A percentile compares a stretch with the other conserved stretches of the same genome.
Evolutionary conservation across 345 rosid species (phyloP).

Genomic region (Barbarea vulgaris): DNA sequence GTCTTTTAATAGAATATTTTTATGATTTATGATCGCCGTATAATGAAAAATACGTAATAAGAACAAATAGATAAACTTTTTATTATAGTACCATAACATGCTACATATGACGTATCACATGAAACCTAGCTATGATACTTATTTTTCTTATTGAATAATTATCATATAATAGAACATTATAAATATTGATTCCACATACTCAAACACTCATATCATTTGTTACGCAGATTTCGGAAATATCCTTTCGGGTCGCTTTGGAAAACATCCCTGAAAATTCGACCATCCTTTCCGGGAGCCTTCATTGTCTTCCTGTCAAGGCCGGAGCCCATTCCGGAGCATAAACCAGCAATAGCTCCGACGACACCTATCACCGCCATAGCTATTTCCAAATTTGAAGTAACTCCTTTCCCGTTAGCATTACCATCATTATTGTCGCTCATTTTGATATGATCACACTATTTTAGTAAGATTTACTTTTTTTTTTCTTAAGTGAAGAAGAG

Average conservation of each 20-base stretch:
- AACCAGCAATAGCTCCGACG: slow-evolving; percentile 16
- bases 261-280: slow-evolving; percentile 3
- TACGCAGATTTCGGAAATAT: slow-evolving; percentile 32
- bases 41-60: background rate
- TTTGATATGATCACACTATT: no score
- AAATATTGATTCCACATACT: background rate
- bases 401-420: background rate
- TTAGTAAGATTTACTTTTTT: no score
- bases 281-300: slow-evolving; percentile 36
- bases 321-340: background rate
- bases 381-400: background rate
- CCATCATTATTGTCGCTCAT: slow-evolving; percentile 15
- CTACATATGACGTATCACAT: slow-evolving; percentile 9
- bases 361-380: slow-evolving; percentile 2
- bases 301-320: background rate
- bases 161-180: background rate
- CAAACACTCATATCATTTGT: slow-evolving; percentile 24
- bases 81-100: background rate
- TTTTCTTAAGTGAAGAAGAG: background rate
- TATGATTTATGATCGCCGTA: background rate
- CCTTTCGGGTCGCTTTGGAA: slow-evolving; percentile 21
- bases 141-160: background rate
- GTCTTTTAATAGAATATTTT: background rate
- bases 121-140: background rate
- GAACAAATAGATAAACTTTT: background rate